phyloP scores from a whole-genome alignment of 2,329 filamentous ascomycete genomes.

The Aspergillus tamarii region DNA sequence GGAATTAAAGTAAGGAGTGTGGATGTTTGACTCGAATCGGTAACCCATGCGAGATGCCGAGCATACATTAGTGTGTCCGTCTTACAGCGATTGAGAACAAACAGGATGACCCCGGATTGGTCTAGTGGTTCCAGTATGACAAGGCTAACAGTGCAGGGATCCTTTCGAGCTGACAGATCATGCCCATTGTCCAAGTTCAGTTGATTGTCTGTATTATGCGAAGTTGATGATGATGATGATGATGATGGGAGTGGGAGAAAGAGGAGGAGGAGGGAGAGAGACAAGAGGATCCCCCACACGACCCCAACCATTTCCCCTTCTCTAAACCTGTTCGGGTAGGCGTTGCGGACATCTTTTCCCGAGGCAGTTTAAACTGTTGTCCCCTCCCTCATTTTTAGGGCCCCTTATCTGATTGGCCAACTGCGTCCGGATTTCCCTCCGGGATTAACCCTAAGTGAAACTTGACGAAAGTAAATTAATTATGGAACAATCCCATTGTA shows the following conservation, averaged over 20 bases:
- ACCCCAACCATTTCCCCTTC: not conserved
- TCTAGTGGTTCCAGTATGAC: not conserved
- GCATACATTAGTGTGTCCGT: not conserved
- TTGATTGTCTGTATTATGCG: not conserved
- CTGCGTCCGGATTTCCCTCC: no score
- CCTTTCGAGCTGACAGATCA: not conserved
- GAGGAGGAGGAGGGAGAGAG: not conserved
- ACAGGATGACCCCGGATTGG: no score
- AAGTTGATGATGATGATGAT: not conserved
- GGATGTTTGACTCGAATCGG: constrained; percentile 10
- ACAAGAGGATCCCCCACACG: not conserved
- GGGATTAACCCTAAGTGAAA: not conserved
- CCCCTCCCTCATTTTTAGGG: not conserved
- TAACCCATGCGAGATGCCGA: constrained; percentile 14
- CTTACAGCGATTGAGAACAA: not conserved
- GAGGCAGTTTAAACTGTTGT: not conserved
- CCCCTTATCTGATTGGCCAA: not conserved
- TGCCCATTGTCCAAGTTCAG: not conserved
- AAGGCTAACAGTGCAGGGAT: not conserved
- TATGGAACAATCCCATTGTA: no score
- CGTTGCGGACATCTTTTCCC: constrained; percentile 1
- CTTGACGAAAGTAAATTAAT: no score
- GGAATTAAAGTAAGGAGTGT: not conserved
- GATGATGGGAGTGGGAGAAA: not conserved
- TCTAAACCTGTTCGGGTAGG: not conserved